A percentile compares a stretch with the other conserved stretches of the same genome.
Conservation (phyloP, 2,329 filamentous ascomycete genomes). For the Cercospora beticola region DNA sequence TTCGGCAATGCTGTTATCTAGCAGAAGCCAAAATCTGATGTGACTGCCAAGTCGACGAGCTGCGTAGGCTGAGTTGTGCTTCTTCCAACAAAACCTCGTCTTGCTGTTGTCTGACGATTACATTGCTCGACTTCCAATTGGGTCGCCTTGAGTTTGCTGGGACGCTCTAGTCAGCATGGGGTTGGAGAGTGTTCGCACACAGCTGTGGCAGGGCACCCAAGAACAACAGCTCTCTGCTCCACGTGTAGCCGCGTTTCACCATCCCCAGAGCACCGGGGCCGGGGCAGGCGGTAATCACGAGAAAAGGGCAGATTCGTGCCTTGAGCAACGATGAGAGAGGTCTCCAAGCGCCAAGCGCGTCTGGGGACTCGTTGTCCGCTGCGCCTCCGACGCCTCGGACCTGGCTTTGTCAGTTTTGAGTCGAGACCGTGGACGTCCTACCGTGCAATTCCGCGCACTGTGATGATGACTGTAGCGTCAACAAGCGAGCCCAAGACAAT, state of each 20-base stretch:
- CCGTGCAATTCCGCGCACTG: not conserved
- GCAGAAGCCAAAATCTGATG: not conserved
- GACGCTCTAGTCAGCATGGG: not conserved
- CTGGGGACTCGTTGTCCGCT: not conserved
- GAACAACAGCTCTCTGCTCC: not conserved
- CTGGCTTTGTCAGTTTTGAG: not conserved
- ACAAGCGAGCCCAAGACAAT: not conserved
- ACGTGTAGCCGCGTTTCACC: not conserved
- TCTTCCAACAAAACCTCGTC: not conserved
- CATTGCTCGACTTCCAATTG: constrained; percentile 7
- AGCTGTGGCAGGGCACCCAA: not conserved
- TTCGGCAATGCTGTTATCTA: not conserved
- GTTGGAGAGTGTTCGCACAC: not conserved
- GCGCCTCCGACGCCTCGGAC: not conserved
- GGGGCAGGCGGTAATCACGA: not conserved
- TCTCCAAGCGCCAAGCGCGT: not conserved
- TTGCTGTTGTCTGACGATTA: constrained; percentile 1
- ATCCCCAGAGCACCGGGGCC: not conserved
- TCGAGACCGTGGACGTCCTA: not conserved
- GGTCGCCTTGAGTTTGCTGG: not conserved
- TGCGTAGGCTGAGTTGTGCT: constrained; percentile 1
- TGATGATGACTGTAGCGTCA: not conserved
- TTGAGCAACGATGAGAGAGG: not conserved
- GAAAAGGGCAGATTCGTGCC: not conserved
- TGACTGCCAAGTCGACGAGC: not conserved